These are phyloP conservation scores for Nephelium lappaceum DNA, from an alignment of 345 rosid species.

Conservation along the genomic window DNA sequence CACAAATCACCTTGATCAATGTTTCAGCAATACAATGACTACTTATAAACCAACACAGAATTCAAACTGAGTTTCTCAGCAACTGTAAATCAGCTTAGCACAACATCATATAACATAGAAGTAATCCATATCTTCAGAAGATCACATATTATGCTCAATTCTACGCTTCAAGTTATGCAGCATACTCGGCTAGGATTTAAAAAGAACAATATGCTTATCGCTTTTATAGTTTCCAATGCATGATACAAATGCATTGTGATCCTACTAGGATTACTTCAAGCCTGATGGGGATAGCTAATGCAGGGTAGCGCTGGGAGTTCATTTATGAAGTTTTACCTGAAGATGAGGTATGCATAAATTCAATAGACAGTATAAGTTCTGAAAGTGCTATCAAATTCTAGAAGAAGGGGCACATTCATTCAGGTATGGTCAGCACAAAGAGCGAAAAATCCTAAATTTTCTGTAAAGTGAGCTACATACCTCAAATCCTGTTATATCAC, in stretches of 20 bases:
- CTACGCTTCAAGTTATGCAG: neutral
- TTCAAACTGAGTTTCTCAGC: neutral
- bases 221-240: neutral
- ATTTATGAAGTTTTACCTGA: neutral
- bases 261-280: neutral
- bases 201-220: neutral
- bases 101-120: neutral
- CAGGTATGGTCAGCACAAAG: neutral
- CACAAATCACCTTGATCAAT: neutral
- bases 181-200: neutral
- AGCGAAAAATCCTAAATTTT: neutral
- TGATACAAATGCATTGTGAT: neutral
- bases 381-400: neutral
- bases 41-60: no score
- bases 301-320: neutral
- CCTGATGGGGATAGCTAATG: neutral
- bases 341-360: neutral
- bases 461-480: conserved; percentile 33
- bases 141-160: neutral
- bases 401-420: neutral
- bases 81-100: neutral
- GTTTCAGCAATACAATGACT: no score
- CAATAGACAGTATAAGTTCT: neutral
- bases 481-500: conserved; percentile 91
- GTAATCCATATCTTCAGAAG: neutral